These are phyloP conservation scores for Albifimbria verrucaria DNA, from an alignment of 2,329 filamentous ascomycete genomes.

Conservation along the genomic window DNA sequence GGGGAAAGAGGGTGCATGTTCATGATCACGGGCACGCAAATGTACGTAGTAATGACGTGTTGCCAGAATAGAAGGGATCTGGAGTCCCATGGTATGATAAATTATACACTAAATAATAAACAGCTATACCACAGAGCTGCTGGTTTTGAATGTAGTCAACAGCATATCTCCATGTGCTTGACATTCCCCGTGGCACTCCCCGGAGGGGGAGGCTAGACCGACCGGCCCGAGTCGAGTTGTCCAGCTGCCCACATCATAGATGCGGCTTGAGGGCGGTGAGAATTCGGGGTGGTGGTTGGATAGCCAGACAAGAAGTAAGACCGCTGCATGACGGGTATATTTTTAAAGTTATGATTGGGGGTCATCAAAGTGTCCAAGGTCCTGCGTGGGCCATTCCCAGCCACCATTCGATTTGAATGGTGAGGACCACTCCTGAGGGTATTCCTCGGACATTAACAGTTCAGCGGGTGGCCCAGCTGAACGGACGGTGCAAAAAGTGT, in stretches of 20 bases:
- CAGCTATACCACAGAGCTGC: conserved; percentile 21
- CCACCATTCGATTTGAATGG: not conserved
- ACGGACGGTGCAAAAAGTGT: conserved; percentile 11
- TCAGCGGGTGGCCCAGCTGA: too few relatives aligned
- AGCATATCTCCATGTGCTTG: not conserved
- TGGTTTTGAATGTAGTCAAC: not conserved
- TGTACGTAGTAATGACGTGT: too few relatives aligned
- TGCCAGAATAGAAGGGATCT: not conserved
- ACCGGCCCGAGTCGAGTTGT: too few relatives aligned
- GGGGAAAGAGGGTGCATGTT: too few relatives aligned
- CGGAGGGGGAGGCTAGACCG: too few relatives aligned
- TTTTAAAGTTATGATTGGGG: not conserved
- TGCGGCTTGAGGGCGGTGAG: not conserved
- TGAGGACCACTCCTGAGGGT: not conserved
- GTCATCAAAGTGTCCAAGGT: not conserved
- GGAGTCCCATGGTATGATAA: conserved; percentile 15
- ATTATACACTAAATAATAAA: conserved; percentile 36
- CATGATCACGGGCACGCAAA: too few relatives aligned
- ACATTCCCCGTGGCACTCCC: not conserved
- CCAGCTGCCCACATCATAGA: too few relatives aligned
- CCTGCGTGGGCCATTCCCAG: not conserved
- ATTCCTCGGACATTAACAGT: too few relatives aligned
- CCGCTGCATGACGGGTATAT: conserved; percentile 27
- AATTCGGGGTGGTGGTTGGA: conserved; percentile 14
- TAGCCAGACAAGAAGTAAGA: conserved; percentile 23